Evolutionary conservation across 2,329 filamentous ascomycete species (phyloP).

Genomic region (Ceratocystis lukuohia): DNA sequence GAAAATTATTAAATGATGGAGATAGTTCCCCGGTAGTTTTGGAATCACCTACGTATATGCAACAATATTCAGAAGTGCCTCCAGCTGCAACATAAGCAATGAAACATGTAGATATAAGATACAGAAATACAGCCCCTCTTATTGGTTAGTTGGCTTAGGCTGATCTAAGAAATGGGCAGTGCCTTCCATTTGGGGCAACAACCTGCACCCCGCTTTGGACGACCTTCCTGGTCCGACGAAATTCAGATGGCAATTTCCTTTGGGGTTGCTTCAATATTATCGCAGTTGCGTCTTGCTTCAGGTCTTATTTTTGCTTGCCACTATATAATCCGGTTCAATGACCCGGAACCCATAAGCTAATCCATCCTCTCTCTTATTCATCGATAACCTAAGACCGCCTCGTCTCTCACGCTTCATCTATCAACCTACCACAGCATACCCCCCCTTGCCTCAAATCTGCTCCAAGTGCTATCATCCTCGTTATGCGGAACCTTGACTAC

Average conservation of each 20-base stretch:
- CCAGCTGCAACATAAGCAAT: neutral
- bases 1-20: too few species aligned
- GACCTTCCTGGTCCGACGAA: neutral
- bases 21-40: too few species aligned
- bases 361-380: too few species aligned
- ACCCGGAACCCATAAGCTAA: too few species aligned
- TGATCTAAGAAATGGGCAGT: neutral
- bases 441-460: neutral
- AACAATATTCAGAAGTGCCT: neutral
- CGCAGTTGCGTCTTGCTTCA: neutral
- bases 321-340: neutral
- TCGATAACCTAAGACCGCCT: too few species aligned
- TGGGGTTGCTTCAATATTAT: neutral
- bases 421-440: neutral
- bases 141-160: neutral
- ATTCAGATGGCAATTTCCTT: neutral
- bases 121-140: neutral
- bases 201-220: neutral
- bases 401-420: neutral
- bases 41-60: neutral
- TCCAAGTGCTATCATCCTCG: neutral
- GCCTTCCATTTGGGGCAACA: neutral
- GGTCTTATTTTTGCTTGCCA: neutral
- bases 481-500: neutral
- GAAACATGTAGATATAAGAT: neutral